A percentile compares a stretch with the other conserved stretches of the same genome.
These are phyloP conservation scores for Pythium periplocum DNA, from an alignment of 352 stramenopile genomes.

Conservation along the genomic window DNA sequence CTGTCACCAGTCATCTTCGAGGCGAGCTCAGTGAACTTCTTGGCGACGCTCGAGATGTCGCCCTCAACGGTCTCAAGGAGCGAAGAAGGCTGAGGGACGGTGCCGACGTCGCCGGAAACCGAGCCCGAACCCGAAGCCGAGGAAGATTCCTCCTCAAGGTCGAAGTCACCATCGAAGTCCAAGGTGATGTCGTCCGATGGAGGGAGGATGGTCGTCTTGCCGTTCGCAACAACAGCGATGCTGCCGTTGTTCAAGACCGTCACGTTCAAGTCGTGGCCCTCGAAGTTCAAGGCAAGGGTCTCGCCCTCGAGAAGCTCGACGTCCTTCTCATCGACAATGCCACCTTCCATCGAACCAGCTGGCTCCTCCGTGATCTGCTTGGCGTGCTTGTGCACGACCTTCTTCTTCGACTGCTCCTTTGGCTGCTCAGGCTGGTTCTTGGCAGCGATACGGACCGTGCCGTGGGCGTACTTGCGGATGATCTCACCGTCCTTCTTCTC, in stretches of 20 bases:
- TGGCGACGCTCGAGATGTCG: slow-evolving; percentile 18
- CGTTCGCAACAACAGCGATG: slow-evolving; percentile 7
- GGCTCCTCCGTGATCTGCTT: slow-evolving; percentile 12
- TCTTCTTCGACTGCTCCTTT: slow-evolving; percentile 12
- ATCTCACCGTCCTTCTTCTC: slow-evolving; percentile 39
- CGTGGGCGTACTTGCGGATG: slow-evolving; percentile 47
- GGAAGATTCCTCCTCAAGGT: slow-evolving; percentile 6
- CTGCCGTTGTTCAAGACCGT: slow-evolving; percentile 16
- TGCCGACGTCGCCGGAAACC: not conserved
- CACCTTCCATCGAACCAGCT: not conserved
- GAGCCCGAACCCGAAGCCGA: not conserved
- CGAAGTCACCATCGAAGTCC: slow-evolving; percentile 8
- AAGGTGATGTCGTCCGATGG: slow-evolving; percentile 7
- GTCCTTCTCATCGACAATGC: slow-evolving; percentile 3
- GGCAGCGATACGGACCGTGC: slow-evolving; percentile 33
- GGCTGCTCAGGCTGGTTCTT: slow-evolving; percentile 12
- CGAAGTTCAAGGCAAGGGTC: slow-evolving; percentile 11
- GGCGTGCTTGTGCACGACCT: slow-evolving; percentile 8
- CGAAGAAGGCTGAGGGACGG: not conserved
- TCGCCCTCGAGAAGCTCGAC: slow-evolving; percentile 6
- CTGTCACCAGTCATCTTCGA: slow-evolving; percentile 48
- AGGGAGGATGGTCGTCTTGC: slow-evolving; percentile 4
- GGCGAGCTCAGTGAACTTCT: slow-evolving; percentile 43
- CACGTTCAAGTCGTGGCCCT: slow-evolving; percentile 6
- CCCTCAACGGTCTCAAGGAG: slow-evolving; percentile 10